Percentiles rank a stretch among this genome's conserved stretches.
phyloP scores from a whole-genome alignment of 495 filamentous ascomycete species.

The Cladorrhinum samala region DNA sequence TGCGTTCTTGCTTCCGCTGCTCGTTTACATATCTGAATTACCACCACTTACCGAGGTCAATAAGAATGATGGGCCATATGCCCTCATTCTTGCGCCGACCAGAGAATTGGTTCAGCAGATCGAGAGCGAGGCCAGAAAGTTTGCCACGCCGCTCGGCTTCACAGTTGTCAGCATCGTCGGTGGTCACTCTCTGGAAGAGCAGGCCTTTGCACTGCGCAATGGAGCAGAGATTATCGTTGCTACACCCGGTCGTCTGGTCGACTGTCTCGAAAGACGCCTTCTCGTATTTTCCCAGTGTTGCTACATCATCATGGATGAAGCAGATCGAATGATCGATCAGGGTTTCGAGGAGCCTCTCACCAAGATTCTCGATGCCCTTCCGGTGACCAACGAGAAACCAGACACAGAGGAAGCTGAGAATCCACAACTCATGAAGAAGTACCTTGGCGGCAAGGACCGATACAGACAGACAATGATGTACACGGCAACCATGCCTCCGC shows the following conservation, averaged over 20 bases:
- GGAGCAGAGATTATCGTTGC: conserved; percentile 98
- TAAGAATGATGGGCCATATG: conserved; percentile 95
- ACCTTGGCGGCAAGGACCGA: conserved; percentile 73
- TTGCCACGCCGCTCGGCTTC: conserved; percentile 85
- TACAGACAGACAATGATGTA: conserved; percentile 99
- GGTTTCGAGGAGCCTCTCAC: conserved; percentile 98
- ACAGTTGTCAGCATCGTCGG: conserved; percentile 96
- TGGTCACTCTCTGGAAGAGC: conserved; percentile 92
- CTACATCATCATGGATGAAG: conserved; percentile 97
- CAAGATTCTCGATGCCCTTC: conserved; percentile 96
- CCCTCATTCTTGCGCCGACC: conserved; percentile 94
- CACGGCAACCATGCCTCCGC: conserved; percentile 94
- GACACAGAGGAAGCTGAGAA: conserved; percentile 93
- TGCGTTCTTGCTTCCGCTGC: conserved; percentile 83
- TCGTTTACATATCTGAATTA: conserved; percentile 95
- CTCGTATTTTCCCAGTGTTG: conserved; percentile 92
- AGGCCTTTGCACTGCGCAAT: conserved; percentile 86
- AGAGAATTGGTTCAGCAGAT: conserved; percentile 98
- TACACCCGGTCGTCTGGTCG: conserved; percentile 92
- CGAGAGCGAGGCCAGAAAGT: conserved; percentile 89
- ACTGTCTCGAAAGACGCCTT: conserved; percentile 91
- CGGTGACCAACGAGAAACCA: conserved; percentile 91
- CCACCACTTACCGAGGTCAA: conserved; percentile 79
- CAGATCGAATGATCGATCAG: conserved; percentile 98
- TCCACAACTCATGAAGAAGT: conserved; percentile 72